Base-by-base conservation (phyloP, 805 yeast genomes). In the Naumovozyma baii region DNA sequence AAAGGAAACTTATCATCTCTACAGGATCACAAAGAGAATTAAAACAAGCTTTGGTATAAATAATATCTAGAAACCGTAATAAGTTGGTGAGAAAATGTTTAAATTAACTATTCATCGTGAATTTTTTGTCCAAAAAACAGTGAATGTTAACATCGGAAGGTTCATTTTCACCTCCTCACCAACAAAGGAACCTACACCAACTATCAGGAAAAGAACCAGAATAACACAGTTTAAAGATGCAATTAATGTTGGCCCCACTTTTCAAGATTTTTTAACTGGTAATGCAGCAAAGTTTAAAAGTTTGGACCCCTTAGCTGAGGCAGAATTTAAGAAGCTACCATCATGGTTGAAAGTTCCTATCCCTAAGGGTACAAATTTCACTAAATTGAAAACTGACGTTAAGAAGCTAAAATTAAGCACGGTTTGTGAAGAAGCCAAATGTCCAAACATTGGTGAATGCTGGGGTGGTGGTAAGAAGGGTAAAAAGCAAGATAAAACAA, bases 401-500 rank as follows among this genome's bases (percentile, higher is more conserved):
- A 72, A 86, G 44, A 96, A 94, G 42, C 68, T 92, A 44, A 85
- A 86, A 47, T 68, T 92, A 38, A 82, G 95, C 29, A 92, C 99
- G 0, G 99, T 92, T 22, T 92, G 99, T 64, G 97, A 92, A 63
- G 98, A 92, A 57, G 98, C 98, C 3, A 81, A 92, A 57, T 92
- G 99, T 64, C 99, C 99, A n/a, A 92, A 92, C 61, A 92, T 92
- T 46, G 96, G 97, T 38, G 99, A 92, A 61, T 92, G 99, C 64
- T 92, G 99, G 99, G 97, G 98, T 40, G 98, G 98, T 22, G 26
- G 26, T 22, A 22, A 22, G n/a, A n/a, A n/a, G 26, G 26, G 26
- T 7, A 22, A 22, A 10, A 22, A 22, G 10, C 76, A 80, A 53
- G 78, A 73, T 52, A 74, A 61, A 39, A 61, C 68, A 18, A 81